Evolutionary conservation across 805 yeast genomes (phyloP).

Genomic region (Wickerhamiella bombiphila): DNA sequence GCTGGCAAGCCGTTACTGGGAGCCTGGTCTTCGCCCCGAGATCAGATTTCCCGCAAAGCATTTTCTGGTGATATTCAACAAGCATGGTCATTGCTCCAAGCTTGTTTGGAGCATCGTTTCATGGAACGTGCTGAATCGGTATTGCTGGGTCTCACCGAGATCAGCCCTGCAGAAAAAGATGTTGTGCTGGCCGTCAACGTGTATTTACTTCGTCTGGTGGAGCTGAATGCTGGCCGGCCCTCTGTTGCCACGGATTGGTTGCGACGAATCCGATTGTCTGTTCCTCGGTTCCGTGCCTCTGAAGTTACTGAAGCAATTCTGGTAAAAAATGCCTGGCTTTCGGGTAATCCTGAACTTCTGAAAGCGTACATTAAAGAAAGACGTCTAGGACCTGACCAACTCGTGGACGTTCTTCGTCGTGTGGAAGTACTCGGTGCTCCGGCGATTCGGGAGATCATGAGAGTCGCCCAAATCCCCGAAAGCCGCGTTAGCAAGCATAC

Average conservation of each 20-base stretch:
- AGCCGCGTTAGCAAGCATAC: slow-evolving; percentile 7
- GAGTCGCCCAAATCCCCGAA: slow-evolving; percentile 16
- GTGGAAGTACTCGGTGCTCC: slow-evolving; percentile 41
- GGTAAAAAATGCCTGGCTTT: slow-evolving; percentile 30
- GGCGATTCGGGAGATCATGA: slow-evolving; percentile 25
- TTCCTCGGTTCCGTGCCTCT: slow-evolving; percentile 30
- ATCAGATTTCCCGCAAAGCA: slow-evolving; percentile 18
- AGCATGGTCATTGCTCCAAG: slow-evolving; percentile 65
- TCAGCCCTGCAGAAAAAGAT: slow-evolving; percentile 29
- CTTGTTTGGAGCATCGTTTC: slow-evolving; percentile 53
- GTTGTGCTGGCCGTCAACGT: slow-evolving; percentile 56
- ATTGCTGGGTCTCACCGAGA: slow-evolving; percentile 43
- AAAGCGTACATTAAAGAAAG: slow-evolving; percentile 12
- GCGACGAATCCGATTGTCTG: slow-evolving; percentile 21
- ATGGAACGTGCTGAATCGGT: slow-evolving; percentile 57
- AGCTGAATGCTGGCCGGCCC: slow-evolving; percentile 28
- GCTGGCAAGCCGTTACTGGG: slow-evolving; percentile 4
- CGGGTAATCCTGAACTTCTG: slow-evolving; percentile 11
- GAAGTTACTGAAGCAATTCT: slow-evolving; percentile 48
- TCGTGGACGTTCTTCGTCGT: slow-evolving; percentile 26
- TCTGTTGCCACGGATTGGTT: slow-evolving; percentile 33
- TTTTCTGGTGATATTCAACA: slow-evolving; percentile 45
- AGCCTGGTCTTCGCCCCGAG: slow-evolving; percentile 25
- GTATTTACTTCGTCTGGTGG: slow-evolving; percentile 34
- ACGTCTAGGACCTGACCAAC: slow-evolving; percentile 17